These are phyloP conservation scores for Blastobotrys muscicola DNA, from an alignment of 805 yeast genomes.

Conservation along the genomic window DNA sequence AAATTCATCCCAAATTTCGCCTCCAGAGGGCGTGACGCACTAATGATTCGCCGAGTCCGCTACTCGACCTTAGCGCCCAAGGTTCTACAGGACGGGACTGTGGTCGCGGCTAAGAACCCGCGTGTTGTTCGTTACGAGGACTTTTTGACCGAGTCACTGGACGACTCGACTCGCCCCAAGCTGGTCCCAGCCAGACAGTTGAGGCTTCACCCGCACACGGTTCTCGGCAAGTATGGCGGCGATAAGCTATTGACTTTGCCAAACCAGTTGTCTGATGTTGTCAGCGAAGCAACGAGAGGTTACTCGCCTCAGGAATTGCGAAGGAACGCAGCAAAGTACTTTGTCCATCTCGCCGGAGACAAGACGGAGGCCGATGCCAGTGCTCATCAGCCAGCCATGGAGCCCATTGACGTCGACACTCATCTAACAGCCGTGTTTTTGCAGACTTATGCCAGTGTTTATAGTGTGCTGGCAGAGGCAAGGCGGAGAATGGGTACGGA, in stretches of 20 bases:
- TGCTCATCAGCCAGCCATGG: slow-evolving; percentile 40
- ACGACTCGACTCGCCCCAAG: no score
- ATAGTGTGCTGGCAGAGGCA: slow-evolving; percentile 59
- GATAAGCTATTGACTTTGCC: slow-evolving; percentile 50
- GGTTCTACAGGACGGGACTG: no score
- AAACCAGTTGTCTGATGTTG: slow-evolving; percentile 41
- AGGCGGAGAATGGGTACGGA: slow-evolving; percentile 37
- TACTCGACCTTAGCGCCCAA: no score
- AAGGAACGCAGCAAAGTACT: slow-evolving; percentile 49
- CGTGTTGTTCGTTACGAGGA: no score
- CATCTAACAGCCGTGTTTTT: slow-evolving; percentile 71
- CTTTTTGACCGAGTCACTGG: no score
- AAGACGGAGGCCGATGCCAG: no score
- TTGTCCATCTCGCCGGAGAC: slow-evolving; percentile 38
- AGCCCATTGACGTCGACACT: slow-evolving; percentile 47
- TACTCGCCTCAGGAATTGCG: slow-evolving; percentile 57
- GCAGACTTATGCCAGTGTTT: slow-evolving; percentile 67
- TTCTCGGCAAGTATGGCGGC: slow-evolving; percentile 43
- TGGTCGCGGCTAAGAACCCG: no score
- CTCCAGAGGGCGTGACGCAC: background rate
- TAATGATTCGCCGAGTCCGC: background rate
- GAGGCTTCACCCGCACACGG: slow-evolving; percentile 49
- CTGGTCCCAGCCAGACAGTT: background rate
- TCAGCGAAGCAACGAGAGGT: slow-evolving; percentile 54
- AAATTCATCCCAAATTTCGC: no score